Evolutionary conservation across 257 asterid species (phyloP).

Genomic region (Solanum sejunctum): DNA sequence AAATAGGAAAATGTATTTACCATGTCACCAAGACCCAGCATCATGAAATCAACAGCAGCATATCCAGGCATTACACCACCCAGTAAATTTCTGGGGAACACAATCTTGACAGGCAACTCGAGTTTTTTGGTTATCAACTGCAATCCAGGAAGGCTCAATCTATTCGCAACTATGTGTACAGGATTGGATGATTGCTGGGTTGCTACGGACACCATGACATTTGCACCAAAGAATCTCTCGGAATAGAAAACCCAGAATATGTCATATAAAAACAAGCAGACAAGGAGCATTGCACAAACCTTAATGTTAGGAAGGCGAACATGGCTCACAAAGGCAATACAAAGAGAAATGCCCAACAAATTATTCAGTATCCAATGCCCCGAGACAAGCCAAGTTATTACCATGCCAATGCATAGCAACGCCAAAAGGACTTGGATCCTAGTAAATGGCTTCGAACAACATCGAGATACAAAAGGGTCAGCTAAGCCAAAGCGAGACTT

Average conservation of each 20-base stretch:
- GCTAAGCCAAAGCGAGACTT: conserved; percentile 56
- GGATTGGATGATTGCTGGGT: conserved; percentile 93
- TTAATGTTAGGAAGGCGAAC: conserved; percentile 94
- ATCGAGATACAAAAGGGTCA: conserved; percentile 72
- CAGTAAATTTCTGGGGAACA: conserved; percentile 78
- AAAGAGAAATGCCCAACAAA: conserved; percentile 83
- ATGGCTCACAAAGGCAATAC: conserved; percentile 95
- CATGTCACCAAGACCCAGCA: conserved; percentile 98
- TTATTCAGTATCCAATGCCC: conserved; percentile 95
- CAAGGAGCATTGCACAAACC: conserved; percentile 82
- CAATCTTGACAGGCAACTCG: conserved; percentile 93
- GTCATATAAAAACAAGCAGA: conserved; percentile 78
- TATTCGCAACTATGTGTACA: conserved; percentile 75
- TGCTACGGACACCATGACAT: conserved; percentile 96
- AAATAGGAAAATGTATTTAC: conserved; percentile 22
- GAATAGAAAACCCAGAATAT: conserved; percentile 95
- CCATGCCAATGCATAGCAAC: conserved; percentile 36
- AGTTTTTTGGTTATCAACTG: conserved; percentile 73
- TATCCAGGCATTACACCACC: conserved; percentile 68
- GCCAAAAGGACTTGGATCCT: conserved; percentile 50
- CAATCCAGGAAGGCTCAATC: conserved; percentile 90
- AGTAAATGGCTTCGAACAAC: conserved; percentile 76
- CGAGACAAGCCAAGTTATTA: conserved; percentile 69
- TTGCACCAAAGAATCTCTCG: conserved; percentile 88
- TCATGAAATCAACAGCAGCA: conserved; percentile 60